Evolutionary conservation across 306 rosid species (phyloP).

Genomic region (Rubus idaeus): DNA sequence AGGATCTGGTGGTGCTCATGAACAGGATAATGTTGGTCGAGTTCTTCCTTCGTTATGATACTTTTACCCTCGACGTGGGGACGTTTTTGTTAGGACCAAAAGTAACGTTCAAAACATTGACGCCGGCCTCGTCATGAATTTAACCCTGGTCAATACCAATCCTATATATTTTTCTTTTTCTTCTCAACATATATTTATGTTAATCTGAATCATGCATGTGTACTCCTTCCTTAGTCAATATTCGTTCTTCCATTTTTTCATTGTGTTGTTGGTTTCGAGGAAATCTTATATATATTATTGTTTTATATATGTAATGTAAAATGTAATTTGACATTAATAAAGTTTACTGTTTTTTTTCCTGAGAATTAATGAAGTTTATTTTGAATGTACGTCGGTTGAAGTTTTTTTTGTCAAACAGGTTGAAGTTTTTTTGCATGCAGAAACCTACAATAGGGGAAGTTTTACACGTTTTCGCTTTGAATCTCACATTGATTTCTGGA

Average conservation of each 20-base stretch:
- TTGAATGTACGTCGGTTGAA: too few relatives aligned
- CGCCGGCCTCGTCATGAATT: conserved; percentile 20
- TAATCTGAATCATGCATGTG: not conserved
- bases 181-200: too few relatives aligned
- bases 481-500: too few relatives aligned
- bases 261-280: not conserved
- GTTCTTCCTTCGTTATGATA: conserved; percentile 66
- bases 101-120: conserved; percentile 38
- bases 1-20: conserved; percentile 57
- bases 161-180: not conserved
- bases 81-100: conserved; percentile 42
- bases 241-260: not conserved
- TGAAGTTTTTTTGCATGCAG: too few relatives aligned
- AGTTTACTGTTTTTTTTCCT: too few relatives aligned
- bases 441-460: not conserved
- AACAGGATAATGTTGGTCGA: conserved; percentile 64
- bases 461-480: not conserved
- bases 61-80: conserved; percentile 48
- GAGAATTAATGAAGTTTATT: too few relatives aligned
- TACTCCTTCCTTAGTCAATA: not conserved
- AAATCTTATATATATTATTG: not conserved
- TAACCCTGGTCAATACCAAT: too few relatives aligned
- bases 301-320: not conserved
- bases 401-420: too few relatives aligned
- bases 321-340: not conserved